These are phyloP conservation scores for Hippophae rhamnoides DNA, from an alignment of 306 rosid species.

Conservation along the genomic window DNA sequence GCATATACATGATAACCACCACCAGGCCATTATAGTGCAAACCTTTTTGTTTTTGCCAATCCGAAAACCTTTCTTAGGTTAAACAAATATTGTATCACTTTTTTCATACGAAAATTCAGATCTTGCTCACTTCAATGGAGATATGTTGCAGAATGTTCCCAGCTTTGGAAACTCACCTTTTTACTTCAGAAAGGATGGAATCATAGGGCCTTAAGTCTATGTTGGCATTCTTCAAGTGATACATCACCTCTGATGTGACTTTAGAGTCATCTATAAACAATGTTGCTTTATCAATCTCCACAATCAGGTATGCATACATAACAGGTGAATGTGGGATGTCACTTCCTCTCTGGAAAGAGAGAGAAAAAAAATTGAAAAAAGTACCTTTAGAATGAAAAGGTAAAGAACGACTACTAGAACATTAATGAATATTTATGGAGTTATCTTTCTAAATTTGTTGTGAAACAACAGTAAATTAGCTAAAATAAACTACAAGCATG, in stretches of 20 bases:
- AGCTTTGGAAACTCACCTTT: slow-evolving; percentile 38
- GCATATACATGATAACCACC: too few species aligned
- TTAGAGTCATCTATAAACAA: slow-evolving; percentile 67
- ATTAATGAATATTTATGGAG: too few species aligned
- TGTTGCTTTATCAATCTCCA: slow-evolving; percentile 67
- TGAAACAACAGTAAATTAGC: too few species aligned
- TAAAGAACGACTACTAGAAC: too few species aligned
- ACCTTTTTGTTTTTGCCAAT: too few species aligned
- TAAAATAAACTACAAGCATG: too few species aligned
- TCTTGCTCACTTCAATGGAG: neutral
- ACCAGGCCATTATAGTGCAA: too few species aligned
- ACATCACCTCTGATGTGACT: slow-evolving; percentile 64
- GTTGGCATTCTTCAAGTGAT: slow-evolving; percentile 66
- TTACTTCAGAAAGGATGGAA: slow-evolving; percentile 67
- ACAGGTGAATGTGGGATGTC: slow-evolving; percentile 94
- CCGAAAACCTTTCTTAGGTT: neutral
- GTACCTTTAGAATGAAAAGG: neutral
- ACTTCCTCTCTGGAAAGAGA: slow-evolving; percentile 76
- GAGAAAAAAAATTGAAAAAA: slow-evolving; percentile 1
- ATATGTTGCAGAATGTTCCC: neutral
- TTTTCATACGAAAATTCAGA: neutral
- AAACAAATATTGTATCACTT: neutral
- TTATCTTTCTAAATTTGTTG: too few species aligned
- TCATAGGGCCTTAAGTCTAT: slow-evolving; percentile 68
- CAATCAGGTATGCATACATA: slow-evolving; percentile 85